A percentile compares a stretch with the other conserved stretches of the same genome.
These are phyloP conservation scores for Eremochloa ophiuroides DNA, from an alignment of 176 grass and related monocot genomes.

Conservation along the genomic window DNA sequence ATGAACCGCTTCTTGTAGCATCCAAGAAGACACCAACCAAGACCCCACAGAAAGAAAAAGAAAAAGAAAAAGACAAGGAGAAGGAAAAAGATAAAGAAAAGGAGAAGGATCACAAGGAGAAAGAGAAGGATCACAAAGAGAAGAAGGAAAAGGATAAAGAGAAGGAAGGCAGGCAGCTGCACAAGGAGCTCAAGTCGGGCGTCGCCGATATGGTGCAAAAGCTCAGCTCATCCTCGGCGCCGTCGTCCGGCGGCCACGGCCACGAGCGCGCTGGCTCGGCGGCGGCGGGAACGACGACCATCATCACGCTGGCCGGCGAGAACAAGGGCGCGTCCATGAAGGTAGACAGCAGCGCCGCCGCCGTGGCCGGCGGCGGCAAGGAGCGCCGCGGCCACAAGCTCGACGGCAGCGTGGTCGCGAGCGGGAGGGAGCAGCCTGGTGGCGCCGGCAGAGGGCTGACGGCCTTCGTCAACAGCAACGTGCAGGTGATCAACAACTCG, in stretches of 20 bases:
- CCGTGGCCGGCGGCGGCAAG: neutral
- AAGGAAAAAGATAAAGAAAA: neutral
- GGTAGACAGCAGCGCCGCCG: constrained; percentile 15
- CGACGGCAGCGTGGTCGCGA: neutral
- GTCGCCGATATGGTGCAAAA: constrained; percentile 44
- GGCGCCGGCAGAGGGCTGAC: constrained; percentile 6
- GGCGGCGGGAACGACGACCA: neutral
- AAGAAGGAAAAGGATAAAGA: neutral
- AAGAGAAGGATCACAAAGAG: neutral
- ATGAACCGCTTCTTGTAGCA: neutral
- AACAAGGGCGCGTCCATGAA: constrained; percentile 81
- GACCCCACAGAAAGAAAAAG: neutral
- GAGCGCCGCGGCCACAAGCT: neutral
- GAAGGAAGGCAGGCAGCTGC: constrained; percentile 14
- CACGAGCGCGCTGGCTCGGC: neutral
- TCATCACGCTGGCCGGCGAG: constrained; percentile 67
- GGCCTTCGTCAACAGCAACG: constrained; percentile 66
- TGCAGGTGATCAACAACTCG: constrained; percentile 87
- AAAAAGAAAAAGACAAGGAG: neutral
- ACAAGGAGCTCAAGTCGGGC: constrained; percentile 54
- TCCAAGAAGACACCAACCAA: neutral
- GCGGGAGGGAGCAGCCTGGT: neutral
- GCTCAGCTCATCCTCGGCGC: constrained; percentile 3
- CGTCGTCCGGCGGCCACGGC: neutral
- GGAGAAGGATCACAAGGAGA: neutral